Base-by-base conservation (phyloP, 306 rosid genomes). In the Lotus japonicus region DNA sequence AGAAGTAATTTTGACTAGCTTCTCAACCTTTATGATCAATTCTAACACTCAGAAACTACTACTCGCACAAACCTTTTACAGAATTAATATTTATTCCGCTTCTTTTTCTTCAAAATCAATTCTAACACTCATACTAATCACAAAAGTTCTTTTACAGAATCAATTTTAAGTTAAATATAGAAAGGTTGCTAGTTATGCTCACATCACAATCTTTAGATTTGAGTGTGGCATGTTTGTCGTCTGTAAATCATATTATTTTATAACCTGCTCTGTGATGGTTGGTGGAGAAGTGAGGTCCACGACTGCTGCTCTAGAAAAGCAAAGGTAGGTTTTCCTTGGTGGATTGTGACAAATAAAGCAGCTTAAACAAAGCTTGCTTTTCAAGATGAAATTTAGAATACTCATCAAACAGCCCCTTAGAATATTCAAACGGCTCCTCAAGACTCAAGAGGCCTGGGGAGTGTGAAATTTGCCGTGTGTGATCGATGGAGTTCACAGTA, bases 201-300 rank as follows among this genome's bases (percentile, higher is more conserved):
- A 46, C 64, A 71, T 53, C 50, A 41, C 48, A 71, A 26, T 67
- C 62, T 6, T 38, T 2, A 2, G 42, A 54, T 58, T 15, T 53
- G 39, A 58, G n/a, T 50, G 51, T 74, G 64, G 76, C 45, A n/a
- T n/a, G n/a, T n/a, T n/a, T 68, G 54, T 43, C n/a, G 11, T 59
- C 78, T 78, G 81, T 82, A 65, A 76, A 70, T 1, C 13, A 31
- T 56, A 56, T 64, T 71, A 70, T 74, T 70, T 38, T 54, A 52
- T 12, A 64, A 44, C 51, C 48, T 64, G 83, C 62, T 74, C 9
- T 66, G 71, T 55, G 56, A 45, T 82, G 89, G 86, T 86, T 84
- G 95, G 89, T 86, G 85, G 78, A 71, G 86, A 78, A 84, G 89
- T 80, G 84, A 78, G 86, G 79, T 81, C 83, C 85, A 83, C 75